Base-by-base conservation (phyloP, 306 rosid genomes). In the Heteromeles arbutifolia region DNA sequence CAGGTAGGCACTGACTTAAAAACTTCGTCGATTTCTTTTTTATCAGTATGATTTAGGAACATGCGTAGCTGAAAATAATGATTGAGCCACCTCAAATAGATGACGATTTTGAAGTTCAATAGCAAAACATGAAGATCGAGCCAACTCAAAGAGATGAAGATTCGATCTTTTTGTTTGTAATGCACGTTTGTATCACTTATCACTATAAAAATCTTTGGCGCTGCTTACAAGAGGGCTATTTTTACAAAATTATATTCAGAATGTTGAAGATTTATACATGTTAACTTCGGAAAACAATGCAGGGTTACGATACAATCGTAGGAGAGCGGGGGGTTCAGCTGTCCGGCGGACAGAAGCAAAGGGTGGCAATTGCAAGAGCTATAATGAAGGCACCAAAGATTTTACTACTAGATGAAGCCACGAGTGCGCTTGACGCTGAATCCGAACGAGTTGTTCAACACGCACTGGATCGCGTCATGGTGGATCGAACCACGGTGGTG, bases 401-500 rank as follows among this genome's bases (percentile, higher is more conserved):
- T 63, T 77, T 90, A n/a, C 82, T 86, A 5, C 82, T 90, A 43
- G 92, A 90, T 78, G 95, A 90, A 79, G 95, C 95, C 41, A 90
- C 96, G 2, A 90, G 96, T 82, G 92, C 96, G 57, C 86, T 90
- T 39, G 96, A 90, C 82, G 93, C 96, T 0, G 93, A 90, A 78
- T 90, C 93, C 11, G 96, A 90, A 59, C 79, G 84, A 76, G 86
- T 88, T 19, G 93, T 90, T 24, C 96, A 90, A 62, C 92, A 90
- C 76, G 96, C 92, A 52, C 68, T 90, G 54, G 92, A 90, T 64
- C 78, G 44, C 39, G 84, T 88, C 29, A 86, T 87, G 85, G 83
- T 86, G 76, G 70, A 86, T 22, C 70, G 93, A 62, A 90, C 96
- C 45, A 87, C 91, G 19, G 59, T 90, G 41, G 75, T 90, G n/a